Evolutionary conservation across 345 rosid species (phyloP), one percentile per base, ranked within the genome.

Genomic region (Citrus inodora): DNA sequence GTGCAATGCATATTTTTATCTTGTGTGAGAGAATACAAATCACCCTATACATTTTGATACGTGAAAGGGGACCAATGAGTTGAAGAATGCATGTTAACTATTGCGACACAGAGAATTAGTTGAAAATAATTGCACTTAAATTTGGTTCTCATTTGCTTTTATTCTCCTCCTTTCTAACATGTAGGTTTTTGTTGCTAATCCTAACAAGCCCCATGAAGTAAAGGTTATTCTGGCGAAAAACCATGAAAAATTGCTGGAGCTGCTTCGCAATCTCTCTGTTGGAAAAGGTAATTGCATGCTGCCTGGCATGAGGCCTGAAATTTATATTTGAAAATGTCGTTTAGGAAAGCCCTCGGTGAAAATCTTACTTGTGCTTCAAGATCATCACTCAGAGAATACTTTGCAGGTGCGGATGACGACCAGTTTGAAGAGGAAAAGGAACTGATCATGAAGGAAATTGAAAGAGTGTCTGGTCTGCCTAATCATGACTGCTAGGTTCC

Each of bases 161-260:
- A 11, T 62, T 33, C 16, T 33, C 16, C 40, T 25, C 63, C 27
- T 24, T 70, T 35, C 53, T 42, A 46, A 48, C 70, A 7, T 79
- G 77, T 86, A 94, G 97, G 94, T 96, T 79, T 96, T 94, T 85
- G 98, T 94, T 70, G 99, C 99, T 51, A 96, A 96, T 84, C 99
- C 98, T 80, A 92, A 91, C 90, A 96, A 96, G 83, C 98, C 99
- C 55, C 88, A 83, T 56, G 97, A 92, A 77, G 85, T 96, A 56
- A 94, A 91, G 81, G 86, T 91, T 85, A 96, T 96, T 78, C 79
- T 96, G 87, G 91, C 94, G 21, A 96, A 89, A 85, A 94, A 94
- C 82, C 91, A 88, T 70, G 94, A 88, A 84, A 90, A 88, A 56
- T 88, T 94, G 84, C 85, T 91, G 75, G 87, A 89, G 59, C 80